phyloP scores from a whole-genome alignment of 192 early-diverging fungal species.

The Coemansia aciculifera region DNA sequence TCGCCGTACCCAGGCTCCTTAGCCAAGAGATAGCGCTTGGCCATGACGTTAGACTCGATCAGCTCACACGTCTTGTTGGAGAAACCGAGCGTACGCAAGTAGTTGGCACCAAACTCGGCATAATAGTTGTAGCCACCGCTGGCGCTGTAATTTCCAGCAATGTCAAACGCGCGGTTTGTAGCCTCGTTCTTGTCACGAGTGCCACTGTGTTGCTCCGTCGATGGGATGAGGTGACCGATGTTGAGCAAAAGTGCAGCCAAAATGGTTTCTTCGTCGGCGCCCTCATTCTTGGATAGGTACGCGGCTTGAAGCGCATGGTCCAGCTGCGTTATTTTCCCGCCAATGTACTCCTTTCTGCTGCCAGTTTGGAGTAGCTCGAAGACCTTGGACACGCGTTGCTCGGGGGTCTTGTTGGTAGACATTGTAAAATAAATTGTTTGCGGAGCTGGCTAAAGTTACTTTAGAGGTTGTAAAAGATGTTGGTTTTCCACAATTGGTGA shows the following conservation, averaged over 20 bases:
- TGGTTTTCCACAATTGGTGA: neutral
- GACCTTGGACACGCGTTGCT: conserved; percentile 29
- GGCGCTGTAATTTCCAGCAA: conserved; percentile 49
- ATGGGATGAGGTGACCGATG: conserved; percentile 60
- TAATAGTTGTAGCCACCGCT: too few relatives aligned
- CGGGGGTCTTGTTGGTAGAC: neutral
- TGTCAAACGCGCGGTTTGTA: too few relatives aligned
- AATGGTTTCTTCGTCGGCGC: too few relatives aligned
- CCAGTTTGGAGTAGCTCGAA: conserved; percentile 55
- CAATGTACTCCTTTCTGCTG: conserved; percentile 57
- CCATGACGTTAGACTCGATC: conserved; percentile 59
- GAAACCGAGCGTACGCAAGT: conserved; percentile 57
- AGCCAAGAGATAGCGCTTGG: conserved; percentile 61
- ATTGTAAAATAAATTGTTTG: neutral
- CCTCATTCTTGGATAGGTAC: too few relatives aligned
- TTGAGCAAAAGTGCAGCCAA: too few relatives aligned
- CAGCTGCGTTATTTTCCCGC: neutral
- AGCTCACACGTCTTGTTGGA: conserved; percentile 54
- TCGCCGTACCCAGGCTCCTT: too few relatives aligned
- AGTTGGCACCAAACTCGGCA: too few relatives aligned
- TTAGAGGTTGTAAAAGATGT: neutral
- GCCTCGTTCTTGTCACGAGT: too few relatives aligned
- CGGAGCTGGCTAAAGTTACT: neutral
- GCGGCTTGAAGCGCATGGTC: too few relatives aligned
- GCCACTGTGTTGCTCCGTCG: too few relatives aligned